Base-by-base conservation (phyloP, 352 stramenopile species). In the Phytophthora syringae region DNA sequence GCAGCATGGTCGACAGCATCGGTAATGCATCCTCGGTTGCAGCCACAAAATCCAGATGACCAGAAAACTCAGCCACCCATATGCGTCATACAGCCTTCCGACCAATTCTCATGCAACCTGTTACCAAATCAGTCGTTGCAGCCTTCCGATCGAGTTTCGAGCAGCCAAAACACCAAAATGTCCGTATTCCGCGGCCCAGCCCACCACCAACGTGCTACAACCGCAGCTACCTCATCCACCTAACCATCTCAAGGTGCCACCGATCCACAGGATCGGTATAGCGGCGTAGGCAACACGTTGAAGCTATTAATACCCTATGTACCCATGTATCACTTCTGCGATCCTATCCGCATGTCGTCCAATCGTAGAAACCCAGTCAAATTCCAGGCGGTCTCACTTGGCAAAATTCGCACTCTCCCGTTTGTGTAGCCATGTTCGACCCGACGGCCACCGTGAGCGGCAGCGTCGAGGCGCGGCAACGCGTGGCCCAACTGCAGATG, bases 401-500 rank as follows among this genome's bases (percentile, higher is more conserved):
- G n/a, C n/a, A n/a, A n/a, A n/a, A n/a, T n/a, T n/a, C 27, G 27
- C 27, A 9, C 27, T 32, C 9, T 32, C 27, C 27, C 27, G 27
- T 32, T 9, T 9, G 5, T 32, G 9, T 32, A 32, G 34, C 18
- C 60, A 75, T 77, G 68, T 73, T 67, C 59, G 44, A 36, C 21
- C 53, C 54, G 18, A 50, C 44, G 25, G 64, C 69, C 25, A 67
- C 68, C 22, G 42, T 49, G 11, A 70, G 58, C 27, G 64, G 50
- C 42, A 74, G 69, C 39, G 42, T 71, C 27, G 69, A 71, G 40
- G 42, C 69, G 18, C 69, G 69, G 3, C 53, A 68, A 28, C 64
- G 64, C 52, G 55, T 77, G 49, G 69, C 69, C 24, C 67, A 76
- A 20, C 62, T 76, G 37, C 72, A 80, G 39, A 55, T 80, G 16